A percentile compares a stretch with the other conserved stretches of the same genome.
These are phyloP conservation scores for Bryopsis sp. DNA, from an alignment of 139 green algal species.

Conservation along the genomic window DNA sequence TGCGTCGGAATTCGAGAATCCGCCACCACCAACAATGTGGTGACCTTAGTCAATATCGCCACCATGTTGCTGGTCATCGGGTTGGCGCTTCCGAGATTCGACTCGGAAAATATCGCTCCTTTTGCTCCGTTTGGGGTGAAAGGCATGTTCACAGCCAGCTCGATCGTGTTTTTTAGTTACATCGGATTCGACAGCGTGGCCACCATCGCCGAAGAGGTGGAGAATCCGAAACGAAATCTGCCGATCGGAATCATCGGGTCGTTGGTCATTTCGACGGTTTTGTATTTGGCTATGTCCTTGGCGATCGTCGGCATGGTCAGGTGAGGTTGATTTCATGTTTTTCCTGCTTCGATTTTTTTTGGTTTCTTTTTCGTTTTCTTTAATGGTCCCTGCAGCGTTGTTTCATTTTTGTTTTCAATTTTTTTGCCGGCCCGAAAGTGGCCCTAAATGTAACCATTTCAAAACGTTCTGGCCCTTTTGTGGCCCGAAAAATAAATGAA, in stretches of 20 bases:
- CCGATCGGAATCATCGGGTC: conserved; percentile 62
- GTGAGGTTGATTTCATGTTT: conserved; percentile 21
- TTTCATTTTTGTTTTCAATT: too few species aligned
- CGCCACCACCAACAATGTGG: conserved; percentile 60
- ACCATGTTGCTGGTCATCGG: conserved; percentile 51
- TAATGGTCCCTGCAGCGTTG: too few species aligned
- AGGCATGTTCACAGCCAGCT: conserved; percentile 23
- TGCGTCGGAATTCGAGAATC: conserved; percentile 50
- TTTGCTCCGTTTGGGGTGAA: background rate
- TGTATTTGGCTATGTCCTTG: conserved; percentile 49
- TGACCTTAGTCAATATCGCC: conserved; percentile 37
- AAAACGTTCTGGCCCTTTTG: too few species aligned
- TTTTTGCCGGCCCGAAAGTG: too few species aligned
- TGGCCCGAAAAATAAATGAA: too few species aligned
- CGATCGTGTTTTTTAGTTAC: conserved; percentile 58
- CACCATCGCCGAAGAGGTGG: conserved; percentile 24
- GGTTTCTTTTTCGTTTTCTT: too few species aligned
- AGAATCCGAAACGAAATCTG: conserved; percentile 50
- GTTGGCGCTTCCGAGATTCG: conserved; percentile 26
- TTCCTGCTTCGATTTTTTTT: too few species aligned
- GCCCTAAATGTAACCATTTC: too few species aligned
- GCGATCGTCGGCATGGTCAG: conserved; percentile 42
- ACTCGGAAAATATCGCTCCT: conserved; percentile 35
- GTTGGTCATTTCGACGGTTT: conserved; percentile 42
- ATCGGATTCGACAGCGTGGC: conserved; percentile 48